Percentiles rank a stretch among this genome's conserved stretches.
phyloP scores from a whole-genome alignment of 148 eudicot genomes.

The Rhododendron mucronatum region DNA sequence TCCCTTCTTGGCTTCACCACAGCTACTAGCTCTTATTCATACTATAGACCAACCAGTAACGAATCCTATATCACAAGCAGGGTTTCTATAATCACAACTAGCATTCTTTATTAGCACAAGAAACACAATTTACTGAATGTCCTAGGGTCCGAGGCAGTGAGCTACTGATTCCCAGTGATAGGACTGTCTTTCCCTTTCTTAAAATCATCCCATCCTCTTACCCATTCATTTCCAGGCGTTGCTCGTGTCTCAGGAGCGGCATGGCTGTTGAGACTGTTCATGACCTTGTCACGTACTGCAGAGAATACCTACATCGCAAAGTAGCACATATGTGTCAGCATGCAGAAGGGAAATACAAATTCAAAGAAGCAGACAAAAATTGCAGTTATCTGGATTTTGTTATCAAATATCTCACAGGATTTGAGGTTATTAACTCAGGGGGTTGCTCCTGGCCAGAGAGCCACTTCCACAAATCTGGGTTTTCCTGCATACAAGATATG shows the following conservation, averaged over 20 bases:
- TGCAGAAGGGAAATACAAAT: background rate
- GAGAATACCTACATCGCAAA: constrained; percentile 49
- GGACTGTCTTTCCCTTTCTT: constrained; percentile 73
- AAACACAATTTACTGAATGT: background rate
- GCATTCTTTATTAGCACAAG: background rate
- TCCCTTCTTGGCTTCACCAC: background rate
- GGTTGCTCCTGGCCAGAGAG: constrained; percentile 76
- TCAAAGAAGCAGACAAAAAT: background rate
- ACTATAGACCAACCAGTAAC: background rate
- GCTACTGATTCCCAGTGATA: constrained; percentile 78
- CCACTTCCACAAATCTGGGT: constrained; percentile 97
- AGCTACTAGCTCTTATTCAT: background rate
- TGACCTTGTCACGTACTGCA: constrained; percentile 61
- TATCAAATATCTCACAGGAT: constrained; percentile 53
- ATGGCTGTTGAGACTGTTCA: constrained; percentile 52
- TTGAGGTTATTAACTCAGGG: constrained; percentile 56
- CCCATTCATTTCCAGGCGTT: constrained; percentile 83
- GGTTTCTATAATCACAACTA: background rate
- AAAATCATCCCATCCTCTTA: constrained; percentile 96
- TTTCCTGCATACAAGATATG: constrained; percentile 50
- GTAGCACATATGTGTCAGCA: background rate
- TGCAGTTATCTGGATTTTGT: background rate
- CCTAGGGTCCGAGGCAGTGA: background rate
- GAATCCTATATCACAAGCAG: background rate
- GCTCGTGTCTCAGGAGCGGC: constrained; percentile 87